Base-by-base conservation (phyloP, 73 alveolate genomes). In the Durusdinium trenchii region DNA sequence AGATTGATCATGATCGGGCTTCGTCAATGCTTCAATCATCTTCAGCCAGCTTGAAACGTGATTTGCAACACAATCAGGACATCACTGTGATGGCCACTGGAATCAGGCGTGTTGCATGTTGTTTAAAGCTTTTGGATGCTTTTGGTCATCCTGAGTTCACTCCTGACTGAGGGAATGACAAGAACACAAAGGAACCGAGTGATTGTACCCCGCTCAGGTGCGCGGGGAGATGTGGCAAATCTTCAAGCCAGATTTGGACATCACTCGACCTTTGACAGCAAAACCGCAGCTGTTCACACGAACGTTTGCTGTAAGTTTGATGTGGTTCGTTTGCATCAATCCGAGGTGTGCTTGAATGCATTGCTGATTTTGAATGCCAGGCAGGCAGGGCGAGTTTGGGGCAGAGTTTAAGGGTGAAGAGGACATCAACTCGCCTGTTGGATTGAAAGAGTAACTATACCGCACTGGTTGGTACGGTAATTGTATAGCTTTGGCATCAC, bases 151-250 rank as follows among this genome's bases (percentile, higher is more conserved):
- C 36, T 9, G 81, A 20, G 20, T 67, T 67, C 42, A 23, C 4
- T 60, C n/a, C 73, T 32, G 30, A 60, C 30, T 60, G n/a, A n/a
- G 84, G 26, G 45, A 36, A 30, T 71, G 35, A 71, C 54, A 6
- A 78, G n/a, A 40, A 12, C 60, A 0, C 18, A 28, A 35, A n/a
- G 43, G 36, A 1, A 42, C 45, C 45, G 45, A 18, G 40, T 76
- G n/a, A 12, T 38, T 0, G 32, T 38, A 18, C 46, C 69, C 14
- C 36, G 48, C 43, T 28, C 46, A 90, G 96, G 83, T 90, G 45
- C 96, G 96, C 50, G 52, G 30, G 96, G 96, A 90, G 96, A 90
- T 90, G 96, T 90, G 86, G 86, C 86, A 90, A 50, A 62, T 90
- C 50, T 90, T 90, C 96, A 46, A n/a, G 71, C 96, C 96, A 30